Evolutionary conservation across 2,329 filamentous ascomycete genomes (phyloP), one percentile per base, ranked within the genome.

Genomic region (Neofusicoccum kwambonambiense): DNA sequence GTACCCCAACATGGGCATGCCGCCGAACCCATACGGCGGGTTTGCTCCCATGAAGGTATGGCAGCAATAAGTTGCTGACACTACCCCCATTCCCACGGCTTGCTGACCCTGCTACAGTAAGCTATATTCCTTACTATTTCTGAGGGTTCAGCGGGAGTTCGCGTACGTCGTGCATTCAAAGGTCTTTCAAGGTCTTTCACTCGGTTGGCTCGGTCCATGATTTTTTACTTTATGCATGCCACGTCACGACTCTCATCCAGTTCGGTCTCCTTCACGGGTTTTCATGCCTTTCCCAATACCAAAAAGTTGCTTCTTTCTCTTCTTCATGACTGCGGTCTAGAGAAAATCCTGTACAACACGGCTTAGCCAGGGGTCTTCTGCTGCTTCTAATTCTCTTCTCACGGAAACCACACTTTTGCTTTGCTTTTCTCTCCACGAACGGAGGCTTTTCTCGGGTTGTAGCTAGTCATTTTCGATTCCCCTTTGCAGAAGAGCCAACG

Each of bases 1-100:
- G 74, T 91, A 89, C 77, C 88, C 87, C 64, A 84, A 85, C 68
- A 89, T 89, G 86, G 87, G 86, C 70, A 88, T 89, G 83, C 84
- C 86, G 68, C 86, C 86, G 27, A 83, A 89, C 76, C 85, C 85
- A 65, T 89, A 87, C 74, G 84, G 83, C 74, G 87, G 86, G 74
- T 89, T 87, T 79, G 85, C 86, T 74, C 87, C 87, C 66, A 87
- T 89, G 85, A 89, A 89, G 84, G 86, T 88, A 77, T 68, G 71
- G 61, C 44, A 62, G 62, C 62, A 64, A 7, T 57, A 56, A 35
- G 42, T 42, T 60, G 56, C 56, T 60, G 56, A 47, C 42, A n/a
- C 42, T 60, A 39, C 50, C 49, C 41, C 41, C 27, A 27, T 54
- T 42, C 39, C 45, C 35, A 50, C 45, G 50, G 63, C 63, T 65